Conservation (phyloP, 768 basidiomycete genomes). For the Phanerochaete sordida region DNA sequence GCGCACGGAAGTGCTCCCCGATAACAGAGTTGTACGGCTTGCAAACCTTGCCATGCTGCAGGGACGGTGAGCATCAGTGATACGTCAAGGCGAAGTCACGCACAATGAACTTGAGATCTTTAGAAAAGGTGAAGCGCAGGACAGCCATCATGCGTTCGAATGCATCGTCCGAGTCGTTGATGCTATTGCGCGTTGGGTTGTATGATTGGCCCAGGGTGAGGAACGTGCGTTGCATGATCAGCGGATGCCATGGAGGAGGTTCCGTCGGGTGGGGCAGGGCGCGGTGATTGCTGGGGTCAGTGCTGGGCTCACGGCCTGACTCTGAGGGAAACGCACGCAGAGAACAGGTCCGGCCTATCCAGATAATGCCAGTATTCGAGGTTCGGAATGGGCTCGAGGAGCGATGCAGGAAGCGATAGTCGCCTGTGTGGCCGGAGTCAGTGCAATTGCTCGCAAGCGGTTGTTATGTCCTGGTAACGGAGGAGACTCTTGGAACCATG, state of each 20-base stretch:
- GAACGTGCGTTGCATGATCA: neutral
- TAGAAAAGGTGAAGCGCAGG: slow-evolving; percentile 83
- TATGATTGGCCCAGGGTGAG: neutral
- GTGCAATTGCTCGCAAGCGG: neutral
- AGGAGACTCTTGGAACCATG: neutral
- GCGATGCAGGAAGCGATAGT: slow-evolving; percentile 86
- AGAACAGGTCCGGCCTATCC: slow-evolving; percentile 88
- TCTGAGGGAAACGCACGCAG: slow-evolving; percentile 58
- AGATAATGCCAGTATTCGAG: slow-evolving; percentile 96
- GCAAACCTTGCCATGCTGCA: slow-evolving; percentile 84
- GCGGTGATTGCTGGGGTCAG: neutral
- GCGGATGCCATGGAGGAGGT: neutral
- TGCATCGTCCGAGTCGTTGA: slow-evolving; percentile 90
- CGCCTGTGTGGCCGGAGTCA: slow-evolving; percentile 49
- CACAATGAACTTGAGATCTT: slow-evolving; percentile 91
- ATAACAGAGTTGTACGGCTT: slow-evolving; percentile 91
- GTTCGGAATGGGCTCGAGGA: slow-evolving; percentile 93
- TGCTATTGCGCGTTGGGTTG: slow-evolving; percentile 39
- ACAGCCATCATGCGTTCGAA: slow-evolving; percentile 95
- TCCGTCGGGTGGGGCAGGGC: neutral
- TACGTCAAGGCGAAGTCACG: slow-evolving; percentile 26
- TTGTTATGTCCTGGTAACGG: neutral
- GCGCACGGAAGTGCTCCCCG: slow-evolving; percentile 85
- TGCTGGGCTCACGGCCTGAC: neutral
- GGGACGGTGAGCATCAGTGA: neutral